phyloP scores from a whole-genome alignment of 306 rosid genomes.

The Abrus pulchellus region DNA sequence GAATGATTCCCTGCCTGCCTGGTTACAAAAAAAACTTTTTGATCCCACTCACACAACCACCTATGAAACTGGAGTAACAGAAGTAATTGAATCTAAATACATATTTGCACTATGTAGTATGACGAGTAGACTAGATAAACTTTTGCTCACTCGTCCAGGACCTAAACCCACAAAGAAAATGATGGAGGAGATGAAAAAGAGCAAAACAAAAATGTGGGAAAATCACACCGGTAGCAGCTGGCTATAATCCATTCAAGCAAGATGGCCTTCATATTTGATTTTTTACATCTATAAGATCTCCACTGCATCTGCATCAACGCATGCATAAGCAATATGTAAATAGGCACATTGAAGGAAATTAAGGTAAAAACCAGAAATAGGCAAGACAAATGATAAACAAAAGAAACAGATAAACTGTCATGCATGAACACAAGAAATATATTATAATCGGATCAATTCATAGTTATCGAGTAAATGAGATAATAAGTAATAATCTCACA shows the following conservation, averaged over 20 bases:
- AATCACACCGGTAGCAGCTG: constrained; percentile 54
- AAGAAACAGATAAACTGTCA: not conserved
- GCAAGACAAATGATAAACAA: not conserved
- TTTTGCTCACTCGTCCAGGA: constrained; percentile 44
- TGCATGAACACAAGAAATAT: constrained; percentile 17
- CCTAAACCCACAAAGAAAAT: constrained; percentile 51
- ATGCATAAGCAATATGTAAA: constrained; percentile 9
- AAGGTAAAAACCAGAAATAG: constrained; percentile 23
- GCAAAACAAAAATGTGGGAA: constrained; percentile 52
- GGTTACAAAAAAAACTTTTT: constrained; percentile 48
- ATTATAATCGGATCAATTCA: constrained; percentile 8
- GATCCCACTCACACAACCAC: constrained; percentile 53
- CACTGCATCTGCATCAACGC: constrained; percentile 59
- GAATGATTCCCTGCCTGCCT: constrained; percentile 46
- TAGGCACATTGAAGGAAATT: constrained; percentile 2
- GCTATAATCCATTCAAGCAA: constrained; percentile 49
- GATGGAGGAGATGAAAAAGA: constrained; percentile 22
- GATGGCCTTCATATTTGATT: constrained; percentile 57
- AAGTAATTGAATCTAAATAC: constrained; percentile 55
- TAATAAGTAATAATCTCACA: constrained; percentile 49
- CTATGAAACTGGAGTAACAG: constrained; percentile 53
- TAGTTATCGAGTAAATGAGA: constrained; percentile 4
- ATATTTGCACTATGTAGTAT: constrained; percentile 64
- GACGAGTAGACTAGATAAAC: constrained; percentile 49
- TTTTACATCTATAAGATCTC: constrained; percentile 53